Percentiles rank a stretch among this genome's conserved stretches.
Evolutionary conservation across 1,284 basidiomycete genomes (phyloP).

Genomic region (Fomitopsis palustris): DNA sequence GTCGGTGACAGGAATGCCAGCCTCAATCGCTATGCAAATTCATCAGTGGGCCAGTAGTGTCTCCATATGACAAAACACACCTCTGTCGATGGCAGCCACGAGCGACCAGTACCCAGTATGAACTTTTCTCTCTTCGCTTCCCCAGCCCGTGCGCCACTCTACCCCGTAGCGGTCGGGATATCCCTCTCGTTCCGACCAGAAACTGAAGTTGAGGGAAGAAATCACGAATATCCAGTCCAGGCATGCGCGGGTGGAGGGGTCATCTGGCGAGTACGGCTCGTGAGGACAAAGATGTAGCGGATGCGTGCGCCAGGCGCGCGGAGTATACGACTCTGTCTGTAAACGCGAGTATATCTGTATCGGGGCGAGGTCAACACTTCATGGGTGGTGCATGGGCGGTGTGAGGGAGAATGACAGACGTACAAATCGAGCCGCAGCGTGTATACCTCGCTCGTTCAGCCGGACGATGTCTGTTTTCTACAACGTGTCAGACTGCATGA

Average conservation of each 20-base stretch:
- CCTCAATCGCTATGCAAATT: slow-evolving; percentile 50
- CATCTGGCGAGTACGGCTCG: slow-evolving; percentile 50
- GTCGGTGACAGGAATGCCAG: slow-evolving; percentile 69
- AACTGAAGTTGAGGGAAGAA: slow-evolving; percentile 80
- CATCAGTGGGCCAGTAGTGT: too few relatives aligned
- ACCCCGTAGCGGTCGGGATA: slow-evolving; percentile 61
- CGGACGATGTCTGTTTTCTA: slow-evolving; percentile 14
- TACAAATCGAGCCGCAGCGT: slow-evolving; percentile 15
- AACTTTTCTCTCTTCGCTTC: slow-evolving; percentile 38
- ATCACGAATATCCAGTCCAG: slow-evolving; percentile 85
- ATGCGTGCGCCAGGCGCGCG: slow-evolving; percentile 75
- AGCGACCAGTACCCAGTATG: slow-evolving; percentile 83
- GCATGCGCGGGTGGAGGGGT: slow-evolving; percentile 51
- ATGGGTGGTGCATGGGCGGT: neutral
- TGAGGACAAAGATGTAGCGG: slow-evolving; percentile 69
- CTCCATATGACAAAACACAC: too few relatives aligned
- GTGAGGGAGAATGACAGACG: neutral
- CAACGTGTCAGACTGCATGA: neutral
- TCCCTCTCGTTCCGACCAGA: slow-evolving; percentile 74
- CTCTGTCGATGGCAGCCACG: slow-evolving; percentile 73
- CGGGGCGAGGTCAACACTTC: neutral
- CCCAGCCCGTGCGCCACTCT: slow-evolving; percentile 71
- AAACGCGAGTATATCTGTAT: slow-evolving; percentile 59
- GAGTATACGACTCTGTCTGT: slow-evolving; percentile 60
- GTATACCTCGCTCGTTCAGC: slow-evolving; percentile 12